Evolutionary conservation across 1,284 basidiomycete species (phyloP).

Genomic region (Rhodotorula sp.): DNA sequence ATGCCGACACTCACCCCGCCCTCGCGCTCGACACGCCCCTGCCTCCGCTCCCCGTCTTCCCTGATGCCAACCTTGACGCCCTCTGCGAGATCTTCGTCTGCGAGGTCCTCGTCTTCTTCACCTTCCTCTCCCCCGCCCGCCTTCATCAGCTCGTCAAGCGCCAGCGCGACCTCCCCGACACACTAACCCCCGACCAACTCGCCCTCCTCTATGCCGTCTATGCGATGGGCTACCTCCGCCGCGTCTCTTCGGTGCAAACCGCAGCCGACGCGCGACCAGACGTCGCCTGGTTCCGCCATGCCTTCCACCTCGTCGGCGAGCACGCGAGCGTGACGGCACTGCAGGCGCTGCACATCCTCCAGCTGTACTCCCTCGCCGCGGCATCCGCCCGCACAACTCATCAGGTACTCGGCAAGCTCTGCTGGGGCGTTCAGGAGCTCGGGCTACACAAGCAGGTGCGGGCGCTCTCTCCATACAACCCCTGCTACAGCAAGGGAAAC

Average conservation of each 20-base stretch:
- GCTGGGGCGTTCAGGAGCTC: constrained; percentile 3
- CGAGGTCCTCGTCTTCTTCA: constrained; percentile 14
- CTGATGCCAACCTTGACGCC: not conserved
- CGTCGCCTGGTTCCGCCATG: constrained; percentile 13
- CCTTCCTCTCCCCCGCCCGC: constrained; percentile 6
- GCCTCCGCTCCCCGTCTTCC: not conserved
- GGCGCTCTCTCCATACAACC: not conserved
- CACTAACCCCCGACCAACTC: constrained; percentile 13
- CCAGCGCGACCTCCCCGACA: constrained; percentile 1
- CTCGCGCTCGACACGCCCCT: constrained; percentile 3
- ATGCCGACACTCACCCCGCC: constrained; percentile 7
- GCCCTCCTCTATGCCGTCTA: constrained; percentile 14
- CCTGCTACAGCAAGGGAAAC: not conserved
- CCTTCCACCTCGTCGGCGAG: not conserved
- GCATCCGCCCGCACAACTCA: constrained; percentile 2
- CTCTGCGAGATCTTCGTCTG: constrained; percentile 5
- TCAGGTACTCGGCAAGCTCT: constrained; percentile 3
- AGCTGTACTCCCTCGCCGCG: constrained; percentile 10
- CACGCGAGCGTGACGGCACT: constrained; percentile 10
- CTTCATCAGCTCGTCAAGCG: constrained; percentile 11
- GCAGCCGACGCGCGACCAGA: not conserved
- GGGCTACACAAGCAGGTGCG: constrained; percentile 3
- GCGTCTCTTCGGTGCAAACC: not conserved
- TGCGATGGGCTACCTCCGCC: constrained; percentile 10
- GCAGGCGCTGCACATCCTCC: constrained; percentile 9